A percentile compares a stretch with the other conserved stretches of the same genome.
Evolutionary conservation across 495 filamentous ascomycete species (phyloP).

Genomic region (Platismatia glauca): DNA sequence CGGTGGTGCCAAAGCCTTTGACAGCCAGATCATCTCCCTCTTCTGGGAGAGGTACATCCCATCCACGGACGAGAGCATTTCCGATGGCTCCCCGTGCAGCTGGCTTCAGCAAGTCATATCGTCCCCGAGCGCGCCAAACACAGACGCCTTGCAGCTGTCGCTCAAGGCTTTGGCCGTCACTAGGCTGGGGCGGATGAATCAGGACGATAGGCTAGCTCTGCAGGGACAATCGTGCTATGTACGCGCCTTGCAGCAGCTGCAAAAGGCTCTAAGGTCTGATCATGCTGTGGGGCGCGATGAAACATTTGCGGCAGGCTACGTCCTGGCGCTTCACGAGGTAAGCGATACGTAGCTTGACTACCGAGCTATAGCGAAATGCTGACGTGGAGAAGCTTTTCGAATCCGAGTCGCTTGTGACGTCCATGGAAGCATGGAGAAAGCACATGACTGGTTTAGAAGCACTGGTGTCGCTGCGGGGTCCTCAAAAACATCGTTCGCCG

Average conservation of each 20-base stretch:
- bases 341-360: neutral
- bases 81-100: neutral
- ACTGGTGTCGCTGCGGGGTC: neutral
- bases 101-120: conserved; percentile 1
- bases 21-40: neutral
- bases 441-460: conserved; percentile 1
- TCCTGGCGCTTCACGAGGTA: conserved; percentile 2
- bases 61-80: neutral
- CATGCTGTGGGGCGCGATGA: neutral
- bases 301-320: neutral
- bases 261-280: neutral
- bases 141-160: neutral
- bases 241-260: conserved; percentile 1
- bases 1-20: neutral
- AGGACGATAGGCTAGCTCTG: neutral
- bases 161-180: neutral
- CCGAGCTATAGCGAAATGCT: neutral
- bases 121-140: neutral
- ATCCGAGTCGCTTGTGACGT: neutral
- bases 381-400: neutral
- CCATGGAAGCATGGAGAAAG: conserved; percentile 4
- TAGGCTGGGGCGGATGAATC: neutral
- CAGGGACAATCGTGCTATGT: neutral
- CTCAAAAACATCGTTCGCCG: neutral
- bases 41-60: conserved; percentile 4